Evolutionary conservation across 2,329 filamentous ascomycete genomes (phyloP), one percentile per base, ranked within the genome.

Genomic region (Harringtonia lauricola): DNA sequence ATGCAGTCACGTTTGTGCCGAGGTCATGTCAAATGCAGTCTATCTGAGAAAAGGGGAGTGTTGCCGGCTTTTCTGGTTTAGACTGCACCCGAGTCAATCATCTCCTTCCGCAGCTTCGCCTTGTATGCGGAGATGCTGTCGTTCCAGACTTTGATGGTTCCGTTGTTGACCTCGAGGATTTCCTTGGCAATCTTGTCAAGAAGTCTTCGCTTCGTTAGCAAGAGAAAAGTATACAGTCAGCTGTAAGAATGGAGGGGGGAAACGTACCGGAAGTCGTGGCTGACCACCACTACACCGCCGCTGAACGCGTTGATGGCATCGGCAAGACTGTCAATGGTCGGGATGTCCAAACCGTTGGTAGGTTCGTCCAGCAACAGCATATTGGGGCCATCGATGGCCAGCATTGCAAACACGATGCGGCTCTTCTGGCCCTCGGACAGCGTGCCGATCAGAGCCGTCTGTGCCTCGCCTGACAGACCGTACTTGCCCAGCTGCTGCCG

Each of bases 121-220:
- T 98, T 98, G 86, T 98, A 98, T 48, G 88, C 81, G 55, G 82
- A 83, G 59, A 98, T 98, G 52, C 68, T 71, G 57, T 90, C 90
- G 51, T 90, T 81, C 92, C 92, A 98, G 57, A 79, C 69, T 56
- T 76, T 81, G 56, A 96, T 88, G 14, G 88, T 89, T 76, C 89
- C 88, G 80, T 98, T 88, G 71, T 98, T 92, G 68, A 94, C 98
- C 45, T 98, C 92, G 70, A 98, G 81, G 66, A 98, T 98, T 66
- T 98, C 87, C 77, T 98, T 98, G 56, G 92, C 92, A 64, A 98
- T 96, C 76, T 95, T 95, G 79, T 98, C 92, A 53, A 98, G 81
- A 59, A 98, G 74, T 74, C 90, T 94, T 46, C 33, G 5, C 9
- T 9, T 10, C 13, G 42, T 41, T 39, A 44, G 14, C 13, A 17